Percentiles rank a stretch among this genome's conserved stretches.
Conservation (phyloP, 495 filamentous ascomycete species). For the Cercophora scortea region DNA sequence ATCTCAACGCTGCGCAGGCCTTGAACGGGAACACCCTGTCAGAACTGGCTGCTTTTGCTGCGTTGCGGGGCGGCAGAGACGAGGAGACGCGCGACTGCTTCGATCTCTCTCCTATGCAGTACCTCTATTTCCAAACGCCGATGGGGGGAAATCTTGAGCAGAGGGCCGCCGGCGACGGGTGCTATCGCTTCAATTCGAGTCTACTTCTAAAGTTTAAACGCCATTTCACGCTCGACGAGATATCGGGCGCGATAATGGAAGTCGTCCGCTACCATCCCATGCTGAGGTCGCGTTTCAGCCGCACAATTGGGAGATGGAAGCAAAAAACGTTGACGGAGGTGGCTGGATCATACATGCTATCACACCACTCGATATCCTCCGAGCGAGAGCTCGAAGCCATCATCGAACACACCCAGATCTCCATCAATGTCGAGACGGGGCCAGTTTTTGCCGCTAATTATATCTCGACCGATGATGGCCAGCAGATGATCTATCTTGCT, state of each 20-base stretch:
- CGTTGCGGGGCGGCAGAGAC: conserved; percentile 20
- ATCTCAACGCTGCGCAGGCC: conserved; percentile 21
- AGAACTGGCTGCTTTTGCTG: conserved; percentile 30
- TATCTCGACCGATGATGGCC: conserved; percentile 41
- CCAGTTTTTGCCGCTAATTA: conserved; percentile 42
- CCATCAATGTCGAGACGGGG: conserved; percentile 33
- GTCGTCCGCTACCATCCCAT: conserved; percentile 61
- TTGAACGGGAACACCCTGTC: conserved; percentile 20
- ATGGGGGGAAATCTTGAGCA: conserved; percentile 29
- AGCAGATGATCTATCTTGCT: conserved; percentile 52
- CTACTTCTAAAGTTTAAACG: conserved; percentile 52
- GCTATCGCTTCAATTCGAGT: conserved; percentile 70
- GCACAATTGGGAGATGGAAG: conserved; percentile 28
- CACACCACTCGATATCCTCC: conserved; percentile 25
- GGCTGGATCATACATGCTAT: conserved; percentile 30
- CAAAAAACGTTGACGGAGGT: conserved; percentile 32
- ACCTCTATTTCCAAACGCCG: conserved; percentile 54
- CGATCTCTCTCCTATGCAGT: conserved; percentile 63
- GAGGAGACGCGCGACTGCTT: conserved; percentile 43
- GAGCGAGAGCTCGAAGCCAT: conserved; percentile 33
- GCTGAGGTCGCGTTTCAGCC: conserved; percentile 59
- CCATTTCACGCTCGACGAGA: conserved; percentile 34
- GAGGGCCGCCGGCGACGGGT: conserved; percentile 37
- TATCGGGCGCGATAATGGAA: conserved; percentile 48
- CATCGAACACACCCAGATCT: conserved; percentile 27